Evolutionary conservation across 805 yeast species (phyloP).

Genomic region (Ogataea siamensis): DNA sequence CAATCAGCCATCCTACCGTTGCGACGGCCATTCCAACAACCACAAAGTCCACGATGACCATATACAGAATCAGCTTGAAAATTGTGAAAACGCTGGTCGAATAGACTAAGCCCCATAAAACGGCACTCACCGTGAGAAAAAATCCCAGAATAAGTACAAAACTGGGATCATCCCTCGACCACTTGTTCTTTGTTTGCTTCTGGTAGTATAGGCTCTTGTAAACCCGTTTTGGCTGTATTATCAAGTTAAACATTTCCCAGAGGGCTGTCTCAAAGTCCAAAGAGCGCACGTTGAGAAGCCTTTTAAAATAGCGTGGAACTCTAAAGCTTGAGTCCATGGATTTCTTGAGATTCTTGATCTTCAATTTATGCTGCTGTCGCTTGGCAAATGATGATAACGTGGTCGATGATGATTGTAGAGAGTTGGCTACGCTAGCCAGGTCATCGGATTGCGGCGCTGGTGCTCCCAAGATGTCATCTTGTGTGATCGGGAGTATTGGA

Average conservation of each 20-base stretch:
- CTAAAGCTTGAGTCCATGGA: slow-evolving; percentile 20
- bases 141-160: slow-evolving; percentile 71
- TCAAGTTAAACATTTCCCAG: slow-evolving; percentile 81
- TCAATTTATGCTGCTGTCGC: slow-evolving; percentile 25
- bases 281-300: slow-evolving; percentile 70
- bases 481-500: slow-evolving; percentile 24
- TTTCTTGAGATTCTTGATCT: slow-evolving; percentile 20
- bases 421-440: slow-evolving; percentile 26
- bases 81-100: slow-evolving; percentile 62
- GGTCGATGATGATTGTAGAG: slow-evolving; percentile 27
- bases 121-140: slow-evolving; percentile 67
- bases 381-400: slow-evolving; percentile 27
- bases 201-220: slow-evolving; percentile 80
- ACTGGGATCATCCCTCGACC: slow-evolving; percentile 93
- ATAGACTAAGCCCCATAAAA: slow-evolving; percentile 89
- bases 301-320: slow-evolving; percentile 33
- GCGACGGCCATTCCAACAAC: slow-evolving; percentile 67
- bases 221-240: slow-evolving; percentile 76
- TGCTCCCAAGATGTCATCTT: slow-evolving; percentile 21
- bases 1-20: slow-evolving; percentile 68
- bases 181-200: slow-evolving; percentile 71
- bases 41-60: slow-evolving; percentile 84
- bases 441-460: slow-evolving; percentile 21
- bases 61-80: slow-evolving; percentile 65
- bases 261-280: slow-evolving; percentile 89